phyloP scores from a whole-genome alignment of 352 stramenopile species.

The Phytophthora rubi region DNA sequence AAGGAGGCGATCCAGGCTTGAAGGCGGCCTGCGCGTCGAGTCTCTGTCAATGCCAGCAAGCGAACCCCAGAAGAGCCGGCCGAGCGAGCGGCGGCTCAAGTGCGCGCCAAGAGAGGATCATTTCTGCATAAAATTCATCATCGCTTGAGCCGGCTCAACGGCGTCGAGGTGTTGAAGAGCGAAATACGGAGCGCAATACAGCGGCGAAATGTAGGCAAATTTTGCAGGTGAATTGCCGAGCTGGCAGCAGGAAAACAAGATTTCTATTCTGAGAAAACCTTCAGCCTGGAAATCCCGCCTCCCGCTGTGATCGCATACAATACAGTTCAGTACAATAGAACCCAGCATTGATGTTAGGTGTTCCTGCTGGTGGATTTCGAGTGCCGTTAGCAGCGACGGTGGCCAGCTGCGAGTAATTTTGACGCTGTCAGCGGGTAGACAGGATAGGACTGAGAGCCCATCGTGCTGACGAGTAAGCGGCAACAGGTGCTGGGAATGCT shows the following conservation, averaged over 20 bases:
- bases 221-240: neutral
- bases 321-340: neutral
- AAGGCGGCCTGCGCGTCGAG: neutral
- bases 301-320: neutral
- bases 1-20: too few species aligned
- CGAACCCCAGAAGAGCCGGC: slow-evolving; percentile 27
- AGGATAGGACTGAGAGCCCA: neutral
- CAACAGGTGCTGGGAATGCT: neutral
- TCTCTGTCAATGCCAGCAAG: slow-evolving; percentile 30
- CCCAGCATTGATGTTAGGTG: neutral
- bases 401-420: slow-evolving; percentile 3
- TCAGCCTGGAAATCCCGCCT: neutral
- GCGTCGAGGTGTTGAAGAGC: neutral
- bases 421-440: neutral
- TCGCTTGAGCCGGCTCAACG: slow-evolving; percentile 12
- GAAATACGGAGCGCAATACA: neutral
- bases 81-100: slow-evolving; percentile 16
- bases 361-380: neutral
- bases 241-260: neutral
- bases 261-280: neutral
- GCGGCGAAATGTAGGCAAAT: neutral
- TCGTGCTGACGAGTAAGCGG: neutral
- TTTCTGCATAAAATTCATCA: slow-evolving; percentile 19
- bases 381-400: neutral
- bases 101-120: slow-evolving; percentile 24